Evolutionary conservation across 352 stramenopile genomes (phyloP), one percentile per base, ranked within the genome.

Genomic region (Globisporangium takayamanum): DNA sequence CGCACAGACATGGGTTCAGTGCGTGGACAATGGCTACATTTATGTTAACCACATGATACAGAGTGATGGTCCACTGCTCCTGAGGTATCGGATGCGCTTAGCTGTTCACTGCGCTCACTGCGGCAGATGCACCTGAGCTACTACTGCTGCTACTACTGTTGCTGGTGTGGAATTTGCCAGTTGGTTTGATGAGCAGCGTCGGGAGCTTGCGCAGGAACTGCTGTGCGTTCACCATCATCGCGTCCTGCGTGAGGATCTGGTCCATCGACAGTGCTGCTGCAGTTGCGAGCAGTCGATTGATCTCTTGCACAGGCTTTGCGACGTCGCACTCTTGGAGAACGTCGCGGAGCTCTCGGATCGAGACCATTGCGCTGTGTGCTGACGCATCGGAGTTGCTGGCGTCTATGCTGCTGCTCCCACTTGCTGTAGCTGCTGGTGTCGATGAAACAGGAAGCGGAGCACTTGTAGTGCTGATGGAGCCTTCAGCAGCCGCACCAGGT

Each of bases 201-300:
- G 68, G 68, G 11, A 89, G 60, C 14, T 53, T 65, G 7, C 59
- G 51, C 2, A 88, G 42, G 8, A 88, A 75, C 55, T 81, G 68
- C 2, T 56, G 49, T 5, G 45, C 64, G 46, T 79, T 74, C 5
- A 88, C 50, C 67, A 84, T 66, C 61, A 87, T 71, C 14, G 72
- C 70, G 48, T 89, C 80, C 30, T 87, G 73, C 4, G 74, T 85
- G 3, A 89, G 62, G 37, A 87, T 71, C 55, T 87, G 75, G 42
- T 77, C 67, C 22, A 73, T 59, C 3, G 64, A 73, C 15, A 88
- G 58, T 3, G 63, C 74, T 0, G 74, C 73, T 0, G 74, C 60
- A 0, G 54, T 46, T 1, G 57, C 57, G 33, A 89, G 41, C 44
- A 85, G 54, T 2, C 50, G 52, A 4, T 74, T 74, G 39, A 83